Conservation (phyloP, 2,329 filamentous ascomycete species). For the Fusarium stilboides region DNA sequence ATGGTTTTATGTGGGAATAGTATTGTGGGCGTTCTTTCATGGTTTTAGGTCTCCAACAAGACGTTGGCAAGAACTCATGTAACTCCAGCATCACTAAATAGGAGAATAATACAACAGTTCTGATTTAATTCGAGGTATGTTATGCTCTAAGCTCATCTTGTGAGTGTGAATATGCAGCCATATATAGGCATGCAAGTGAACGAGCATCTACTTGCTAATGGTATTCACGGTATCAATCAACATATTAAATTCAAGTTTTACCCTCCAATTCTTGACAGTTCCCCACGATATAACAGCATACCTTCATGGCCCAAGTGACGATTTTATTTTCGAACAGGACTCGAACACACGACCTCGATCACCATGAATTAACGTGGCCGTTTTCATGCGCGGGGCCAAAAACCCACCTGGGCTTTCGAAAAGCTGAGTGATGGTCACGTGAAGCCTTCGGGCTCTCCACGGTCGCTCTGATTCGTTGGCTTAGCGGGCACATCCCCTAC, state of each 20-base stretch:
- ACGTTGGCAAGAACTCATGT: not conserved
- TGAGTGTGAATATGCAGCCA: no score
- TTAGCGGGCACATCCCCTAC: constrained; percentile 58
- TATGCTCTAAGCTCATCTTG: no score
- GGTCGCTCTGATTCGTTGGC: constrained; percentile 55
- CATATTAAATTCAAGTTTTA: no score
- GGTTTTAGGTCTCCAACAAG: not conserved
- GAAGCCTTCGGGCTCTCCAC: constrained; percentile 11
- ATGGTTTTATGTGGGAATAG: constrained; percentile 10
- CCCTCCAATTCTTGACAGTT: no score
- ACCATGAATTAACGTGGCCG: no score
- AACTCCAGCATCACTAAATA: not conserved
- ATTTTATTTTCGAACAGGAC: no score
- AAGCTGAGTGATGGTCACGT: constrained; percentile 34
- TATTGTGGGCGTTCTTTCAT: constrained; percentile 24
- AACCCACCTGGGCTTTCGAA: no score
- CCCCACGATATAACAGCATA: no score
- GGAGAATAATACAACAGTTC: not conserved
- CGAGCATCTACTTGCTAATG: not conserved
- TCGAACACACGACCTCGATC: no score
- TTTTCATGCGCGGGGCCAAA: no score
- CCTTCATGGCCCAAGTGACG: no score
- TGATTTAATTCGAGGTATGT: not conserved
- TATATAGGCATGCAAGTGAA: not conserved
- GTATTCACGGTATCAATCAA: no score